Percentiles rank a stretch among this genome's conserved stretches.
These are phyloP conservation scores for Creolimax fragrantissima DNA, from an alignment of 78 protist species.

Conservation along the genomic window DNA sequence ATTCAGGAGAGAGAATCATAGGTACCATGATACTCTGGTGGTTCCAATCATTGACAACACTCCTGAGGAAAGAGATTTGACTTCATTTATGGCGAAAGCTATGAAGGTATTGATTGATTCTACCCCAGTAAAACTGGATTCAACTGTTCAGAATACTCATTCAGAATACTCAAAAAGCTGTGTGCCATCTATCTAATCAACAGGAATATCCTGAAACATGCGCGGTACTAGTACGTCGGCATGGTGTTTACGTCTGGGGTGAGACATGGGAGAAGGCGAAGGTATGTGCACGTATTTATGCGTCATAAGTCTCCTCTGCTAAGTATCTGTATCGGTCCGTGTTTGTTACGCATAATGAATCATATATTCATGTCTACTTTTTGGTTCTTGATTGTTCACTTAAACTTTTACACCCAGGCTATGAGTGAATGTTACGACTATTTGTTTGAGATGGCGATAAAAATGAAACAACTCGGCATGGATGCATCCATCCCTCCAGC, in stretches of 20 bases:
- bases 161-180: too few relatives aligned
- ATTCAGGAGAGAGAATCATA: neutral
- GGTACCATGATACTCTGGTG: slow-evolving; percentile 53
- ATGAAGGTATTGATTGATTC: too few relatives aligned
- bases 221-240: slow-evolving; percentile 83
- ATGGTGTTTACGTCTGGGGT: slow-evolving; percentile 92
- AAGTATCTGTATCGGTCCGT: too few relatives aligned
- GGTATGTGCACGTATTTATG: too few relatives aligned
- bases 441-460: slow-evolving; percentile 68
- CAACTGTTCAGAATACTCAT: neutral
- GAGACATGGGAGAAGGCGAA: slow-evolving; percentile 76
- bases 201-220: slow-evolving; percentile 63
- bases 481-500: neutral
- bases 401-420: too few relatives aligned
- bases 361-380: too few relatives aligned
- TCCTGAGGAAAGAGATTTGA: slow-evolving; percentile 43
- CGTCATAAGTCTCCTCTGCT: too few relatives aligned
- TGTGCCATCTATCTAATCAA: too few relatives aligned
- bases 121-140: neutral
- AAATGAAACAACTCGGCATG: slow-evolving; percentile 38
- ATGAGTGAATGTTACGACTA: slow-evolving; percentile 68
- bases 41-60: slow-evolving; percentile 88
- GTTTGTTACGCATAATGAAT: too few relatives aligned
- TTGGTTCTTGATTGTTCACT: too few relatives aligned
- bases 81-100: neutral